Percentiles rank a stretch among this genome's conserved stretches.
Evolutionary conservation across 2,329 filamentous ascomycete species (phyloP).

Genomic region (Bimuria novae-zelandiae): DNA sequence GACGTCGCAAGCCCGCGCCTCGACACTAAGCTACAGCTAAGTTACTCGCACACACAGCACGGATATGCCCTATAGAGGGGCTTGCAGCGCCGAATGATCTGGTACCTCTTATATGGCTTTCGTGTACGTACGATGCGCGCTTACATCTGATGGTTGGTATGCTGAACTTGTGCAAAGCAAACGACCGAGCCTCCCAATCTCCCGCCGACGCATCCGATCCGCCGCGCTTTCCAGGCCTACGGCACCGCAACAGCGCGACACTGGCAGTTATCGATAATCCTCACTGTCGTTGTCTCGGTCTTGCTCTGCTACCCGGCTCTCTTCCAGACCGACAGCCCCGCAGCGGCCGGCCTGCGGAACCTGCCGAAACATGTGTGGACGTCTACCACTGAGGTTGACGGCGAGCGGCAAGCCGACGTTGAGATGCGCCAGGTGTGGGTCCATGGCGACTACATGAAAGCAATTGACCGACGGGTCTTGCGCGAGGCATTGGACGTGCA

Average conservation of each 20-base stretch:
- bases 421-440: constrained; percentile 83
- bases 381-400: constrained; percentile 67
- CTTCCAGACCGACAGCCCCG: constrained; percentile 74
- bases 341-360: constrained; percentile 71
- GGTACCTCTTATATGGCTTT: constrained; percentile 78
- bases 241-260: constrained; percentile 72
- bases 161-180: constrained; percentile 57
- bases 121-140: no score
- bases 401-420: constrained; percentile 64
- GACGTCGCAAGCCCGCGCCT: constrained; percentile 24
- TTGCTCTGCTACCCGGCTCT: constrained; percentile 75
- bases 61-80: constrained; percentile 29
- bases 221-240: constrained; percentile 68
- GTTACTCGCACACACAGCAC: background rate
- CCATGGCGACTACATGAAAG: constrained; percentile 79
- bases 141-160: constrained; percentile 7
- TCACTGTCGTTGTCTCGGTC: constrained; percentile 73
- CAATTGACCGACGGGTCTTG: constrained; percentile 68
- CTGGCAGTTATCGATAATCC: constrained; percentile 73
- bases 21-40: constrained; percentile 30
- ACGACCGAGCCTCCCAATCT: constrained; percentile 74
- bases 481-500: constrained; percentile 71
- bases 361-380: constrained; percentile 83
- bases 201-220: constrained; percentile 66
- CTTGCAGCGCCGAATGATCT: constrained; percentile 62